Percentiles rank a stretch among this genome's conserved stretches.
Conservation (phyloP, 148 eudicot species). For the Beta vulgaris region DNA sequence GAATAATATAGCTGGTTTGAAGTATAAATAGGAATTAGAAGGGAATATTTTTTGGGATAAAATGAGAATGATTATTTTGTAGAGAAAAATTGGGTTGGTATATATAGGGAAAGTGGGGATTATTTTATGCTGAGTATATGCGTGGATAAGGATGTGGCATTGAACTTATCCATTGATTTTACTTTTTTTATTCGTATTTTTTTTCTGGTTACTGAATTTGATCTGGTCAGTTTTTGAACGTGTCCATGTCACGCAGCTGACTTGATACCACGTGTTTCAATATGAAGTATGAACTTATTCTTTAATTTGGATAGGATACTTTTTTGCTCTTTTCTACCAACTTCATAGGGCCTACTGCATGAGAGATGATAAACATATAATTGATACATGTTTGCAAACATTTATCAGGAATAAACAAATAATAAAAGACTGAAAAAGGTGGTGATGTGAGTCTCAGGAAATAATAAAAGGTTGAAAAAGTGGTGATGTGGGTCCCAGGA, state of each 20-base stretch:
- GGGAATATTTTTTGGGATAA: not conserved
- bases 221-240: not conserved
- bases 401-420: too few relatives aligned
- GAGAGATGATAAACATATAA: too few relatives aligned
- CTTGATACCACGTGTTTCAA: not conserved
- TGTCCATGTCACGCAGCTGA: not conserved
- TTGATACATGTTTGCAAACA: too few relatives aligned
- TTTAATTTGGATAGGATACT: not conserved
- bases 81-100: not conserved
- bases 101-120: not conserved
- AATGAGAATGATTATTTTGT: not conserved
- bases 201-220: not conserved
- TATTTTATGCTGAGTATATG: too few relatives aligned
- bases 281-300: not conserved
- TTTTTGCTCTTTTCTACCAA: not conserved
- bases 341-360: not conserved
- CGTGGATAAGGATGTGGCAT: constrained; percentile 1
- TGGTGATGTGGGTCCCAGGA: too few relatives aligned
- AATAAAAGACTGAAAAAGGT: too few relatives aligned
- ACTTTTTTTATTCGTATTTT: not conserved
- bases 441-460: too few relatives aligned
- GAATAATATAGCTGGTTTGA: not conserved
- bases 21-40: not conserved
- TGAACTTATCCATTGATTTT: not conserved
- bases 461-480: too few relatives aligned